phyloP scores from a whole-genome alignment of 106 monocot species.

The Acanthochlamys bracteata region DNA sequence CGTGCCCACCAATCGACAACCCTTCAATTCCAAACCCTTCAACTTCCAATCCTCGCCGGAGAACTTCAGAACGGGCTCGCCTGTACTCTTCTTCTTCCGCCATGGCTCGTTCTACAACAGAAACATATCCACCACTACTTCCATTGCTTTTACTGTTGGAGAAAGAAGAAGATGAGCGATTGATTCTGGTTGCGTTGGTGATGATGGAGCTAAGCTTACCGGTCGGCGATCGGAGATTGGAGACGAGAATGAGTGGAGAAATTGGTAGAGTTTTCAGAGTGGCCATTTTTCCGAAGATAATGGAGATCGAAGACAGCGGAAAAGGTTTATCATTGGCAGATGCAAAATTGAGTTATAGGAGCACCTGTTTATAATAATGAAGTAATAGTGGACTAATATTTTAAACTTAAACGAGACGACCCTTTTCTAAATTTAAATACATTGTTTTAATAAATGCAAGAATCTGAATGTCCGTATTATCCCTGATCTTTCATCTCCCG shows the following conservation, averaged over 20 bases:
- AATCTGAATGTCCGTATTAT: no score
- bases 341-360: no score
- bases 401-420: no score
- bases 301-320: no score
- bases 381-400: no score
- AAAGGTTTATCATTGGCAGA: no score
- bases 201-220: background rate
- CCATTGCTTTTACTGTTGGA: background rate
- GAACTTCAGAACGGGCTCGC: constrained; percentile 70
- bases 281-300: no score
- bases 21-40: constrained; percentile 83
- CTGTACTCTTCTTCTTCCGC: constrained; percentile 83
- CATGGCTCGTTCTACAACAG: constrained; percentile 66
- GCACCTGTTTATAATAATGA: no score
- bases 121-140: constrained; percentile 28
- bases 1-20: constrained; percentile 75
- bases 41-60: constrained; percentile 71
- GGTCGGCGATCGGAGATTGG: background rate
- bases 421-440: no score
- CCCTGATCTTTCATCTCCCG: background rate
- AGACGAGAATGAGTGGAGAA: constrained; percentile 5
- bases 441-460: no score
- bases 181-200: background rate
- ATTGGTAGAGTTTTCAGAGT: no score
- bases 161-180: background rate